These are phyloP conservation scores for Umbellularia californica DNA, from an alignment of 164 flowering plant genomes.

Conservation along the genomic window DNA sequence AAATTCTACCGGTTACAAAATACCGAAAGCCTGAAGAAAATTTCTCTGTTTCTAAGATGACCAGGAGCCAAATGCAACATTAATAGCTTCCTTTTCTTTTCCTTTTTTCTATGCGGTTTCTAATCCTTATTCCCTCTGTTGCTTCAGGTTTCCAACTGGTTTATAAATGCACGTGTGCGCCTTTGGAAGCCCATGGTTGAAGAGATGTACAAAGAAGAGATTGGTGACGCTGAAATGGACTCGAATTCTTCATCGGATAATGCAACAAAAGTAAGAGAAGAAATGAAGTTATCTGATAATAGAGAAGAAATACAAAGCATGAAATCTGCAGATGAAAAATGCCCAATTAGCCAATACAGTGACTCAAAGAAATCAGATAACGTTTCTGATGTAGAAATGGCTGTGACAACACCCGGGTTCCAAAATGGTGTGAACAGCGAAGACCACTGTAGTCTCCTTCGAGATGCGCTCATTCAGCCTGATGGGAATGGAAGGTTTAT, in stretches of 20 bases:
- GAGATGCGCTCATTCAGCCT: constrained; percentile 36
- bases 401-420: constrained; percentile 23
- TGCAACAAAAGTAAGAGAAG: constrained; percentile 35
- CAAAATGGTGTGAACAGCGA: constrained; percentile 22
- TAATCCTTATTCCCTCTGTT: constrained; percentile 1
- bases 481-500: constrained; percentile 43
- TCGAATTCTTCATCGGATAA: constrained; percentile 67
- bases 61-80: background rate
- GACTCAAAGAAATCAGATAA: constrained; percentile 35
- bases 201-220: constrained; percentile 96
- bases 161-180: constrained; percentile 91
- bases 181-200: constrained; percentile 99
- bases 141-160: constrained; percentile 93
- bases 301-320: constrained; percentile 46
- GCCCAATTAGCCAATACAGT: constrained; percentile 24
- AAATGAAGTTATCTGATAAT: constrained; percentile 33
- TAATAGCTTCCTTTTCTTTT: no score
- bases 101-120: background rate
- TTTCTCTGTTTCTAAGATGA: background rate
- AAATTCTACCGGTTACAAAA: no score
- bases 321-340: constrained; percentile 31
- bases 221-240: constrained; percentile 73
- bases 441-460: constrained; percentile 38
- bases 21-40: background rate
- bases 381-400: constrained; percentile 40